Conservation (phyloP, 1,139 yeast genomes). For the Geotrichum macrosporum region DNA sequence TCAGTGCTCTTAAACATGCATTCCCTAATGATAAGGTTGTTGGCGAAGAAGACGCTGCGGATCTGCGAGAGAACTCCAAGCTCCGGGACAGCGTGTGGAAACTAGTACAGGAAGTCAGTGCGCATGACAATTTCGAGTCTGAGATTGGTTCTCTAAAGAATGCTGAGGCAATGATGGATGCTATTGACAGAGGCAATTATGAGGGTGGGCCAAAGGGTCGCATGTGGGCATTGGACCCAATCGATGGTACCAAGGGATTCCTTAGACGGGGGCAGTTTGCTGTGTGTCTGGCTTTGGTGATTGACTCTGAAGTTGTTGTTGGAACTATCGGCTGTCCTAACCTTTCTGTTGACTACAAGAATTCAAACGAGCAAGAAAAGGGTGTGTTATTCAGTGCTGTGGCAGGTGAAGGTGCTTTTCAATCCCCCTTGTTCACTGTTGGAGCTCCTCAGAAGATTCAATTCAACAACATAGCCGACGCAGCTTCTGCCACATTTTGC, state of each 20-base stretch:
- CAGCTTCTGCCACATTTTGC: slow-evolving; percentile 60
- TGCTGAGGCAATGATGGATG: slow-evolving; percentile 51
- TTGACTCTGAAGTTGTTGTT: slow-evolving; percentile 74
- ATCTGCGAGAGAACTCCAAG: slow-evolving; percentile 49
- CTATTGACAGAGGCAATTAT: slow-evolving; percentile 76
- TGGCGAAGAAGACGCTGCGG: slow-evolving; percentile 87
- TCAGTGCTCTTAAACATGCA: slow-evolving; percentile 69
- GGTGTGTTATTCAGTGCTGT: slow-evolving; percentile 81
- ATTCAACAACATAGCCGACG: slow-evolving; percentile 32
- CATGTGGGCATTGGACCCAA: slow-evolving; percentile 97
- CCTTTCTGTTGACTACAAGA: slow-evolving; percentile 51
- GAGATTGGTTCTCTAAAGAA: slow-evolving; percentile 40
- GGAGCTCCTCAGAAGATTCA: slow-evolving; percentile 29
- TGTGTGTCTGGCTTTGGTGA: slow-evolving; percentile 85
- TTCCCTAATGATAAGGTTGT: slow-evolving; percentile 85
- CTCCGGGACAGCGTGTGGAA: slow-evolving; percentile 43
- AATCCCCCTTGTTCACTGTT: slow-evolving; percentile 30
- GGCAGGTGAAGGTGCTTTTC: slow-evolving; percentile 64
- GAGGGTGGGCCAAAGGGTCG: slow-evolving; percentile 75
- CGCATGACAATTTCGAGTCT: slow-evolving; percentile 28
- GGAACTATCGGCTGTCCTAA: slow-evolving; percentile 98
- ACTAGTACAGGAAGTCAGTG: slow-evolving; percentile 34
- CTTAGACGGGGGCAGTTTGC: slow-evolving; percentile 95
- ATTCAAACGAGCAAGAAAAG: slow-evolving; percentile 32
- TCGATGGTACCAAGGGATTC: slow-evolving; percentile 97